Evolutionary conservation across 2,329 filamentous ascomycete species (phyloP).

Genomic region (Monilinia polystroma): DNA sequence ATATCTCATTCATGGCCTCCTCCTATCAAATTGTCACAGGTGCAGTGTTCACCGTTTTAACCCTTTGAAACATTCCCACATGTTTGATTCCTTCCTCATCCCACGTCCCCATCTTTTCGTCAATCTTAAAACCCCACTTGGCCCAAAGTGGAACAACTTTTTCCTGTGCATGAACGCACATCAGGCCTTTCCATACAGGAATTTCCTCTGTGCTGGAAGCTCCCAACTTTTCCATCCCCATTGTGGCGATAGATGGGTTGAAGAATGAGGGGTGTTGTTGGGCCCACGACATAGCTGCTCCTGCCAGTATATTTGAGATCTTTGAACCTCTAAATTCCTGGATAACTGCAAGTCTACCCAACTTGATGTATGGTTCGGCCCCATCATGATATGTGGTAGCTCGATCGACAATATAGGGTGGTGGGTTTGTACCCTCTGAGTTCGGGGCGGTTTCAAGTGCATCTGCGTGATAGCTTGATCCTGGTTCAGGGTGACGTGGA

Average conservation of each 20-base stretch:
- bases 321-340: slow-evolving; percentile 53
- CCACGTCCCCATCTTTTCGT: slow-evolving; percentile 75
- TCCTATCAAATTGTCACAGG: not conserved
- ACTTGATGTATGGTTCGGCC: slow-evolving; percentile 74
- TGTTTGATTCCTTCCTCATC: slow-evolving; percentile 82
- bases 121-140: slow-evolving; percentile 70
- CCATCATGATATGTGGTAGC: slow-evolving; percentile 56
- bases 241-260: slow-evolving; percentile 45
- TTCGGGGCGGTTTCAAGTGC: slow-evolving; percentile 27
- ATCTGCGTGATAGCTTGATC: slow-evolving; percentile 36
- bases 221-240: slow-evolving; percentile 47
- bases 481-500: slow-evolving; percentile 56
- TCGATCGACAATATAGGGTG: slow-evolving; percentile 31
- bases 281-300: slow-evolving; percentile 67
- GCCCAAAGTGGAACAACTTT: slow-evolving; percentile 64
- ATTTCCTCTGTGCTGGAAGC: slow-evolving; percentile 44
- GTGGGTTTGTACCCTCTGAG: slow-evolving; percentile 18
- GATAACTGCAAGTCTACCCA: slow-evolving; percentile 74
- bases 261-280: slow-evolving; percentile 57
- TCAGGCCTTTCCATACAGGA: slow-evolving; percentile 68
- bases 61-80: slow-evolving; percentile 73
- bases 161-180: slow-evolving; percentile 79
- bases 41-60: slow-evolving; percentile 41
- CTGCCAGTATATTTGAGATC: slow-evolving; percentile 64
- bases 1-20: not conserved